Evolutionary conservation across 1,284 basidiomycete species (phyloP), one percentile per base, ranked within the genome.

Genomic region (Singerocomus rubriflavus): DNA sequence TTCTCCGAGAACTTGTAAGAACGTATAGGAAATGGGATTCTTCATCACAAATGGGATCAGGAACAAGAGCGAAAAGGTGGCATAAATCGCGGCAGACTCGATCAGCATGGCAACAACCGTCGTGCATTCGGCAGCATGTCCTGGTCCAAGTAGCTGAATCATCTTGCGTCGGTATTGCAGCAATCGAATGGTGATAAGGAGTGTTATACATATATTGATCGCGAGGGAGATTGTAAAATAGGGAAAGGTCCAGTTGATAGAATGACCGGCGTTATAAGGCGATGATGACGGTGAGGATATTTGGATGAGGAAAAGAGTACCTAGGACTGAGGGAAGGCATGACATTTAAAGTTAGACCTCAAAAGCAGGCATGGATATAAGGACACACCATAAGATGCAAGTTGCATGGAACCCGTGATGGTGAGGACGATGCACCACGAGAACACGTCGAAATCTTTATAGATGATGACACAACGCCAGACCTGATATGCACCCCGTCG

Each of bases 401-500:
- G 44, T 27, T 68, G 61, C 51, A 68, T 61, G 46, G 59, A 39
- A 26, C 65, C 57, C 0, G 51, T 55, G 6, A 63, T 7, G 12
- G 13, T 26, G 21, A 66, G 17, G 8, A 63, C 46, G 40, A 58
- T 14, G 33, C 50, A 44, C 7, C 50, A 50, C 6, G 47, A 59
- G 17, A 47, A 16, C 25, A 11, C 16, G 0, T 48, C 51, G 2
- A 64, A 55, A 43, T 66, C 55, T 34, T 50, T 54, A 16, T 55
- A 69, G 40, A 71, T 61, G 21, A 68, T 57, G 26, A 59, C 54
- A 46, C 57, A 60, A 2, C 69, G 68, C 67, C 69, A 72, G 14
- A 71, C 56, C 69, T 72, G 36, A 37, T 7, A 25, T 2, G n/a
- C 9, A 6, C 6, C 30, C 16, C 29, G 7, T 5, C 13, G 38